Conservation (phyloP, 306 rosid genomes). For the Lathyrus sativus region DNA sequence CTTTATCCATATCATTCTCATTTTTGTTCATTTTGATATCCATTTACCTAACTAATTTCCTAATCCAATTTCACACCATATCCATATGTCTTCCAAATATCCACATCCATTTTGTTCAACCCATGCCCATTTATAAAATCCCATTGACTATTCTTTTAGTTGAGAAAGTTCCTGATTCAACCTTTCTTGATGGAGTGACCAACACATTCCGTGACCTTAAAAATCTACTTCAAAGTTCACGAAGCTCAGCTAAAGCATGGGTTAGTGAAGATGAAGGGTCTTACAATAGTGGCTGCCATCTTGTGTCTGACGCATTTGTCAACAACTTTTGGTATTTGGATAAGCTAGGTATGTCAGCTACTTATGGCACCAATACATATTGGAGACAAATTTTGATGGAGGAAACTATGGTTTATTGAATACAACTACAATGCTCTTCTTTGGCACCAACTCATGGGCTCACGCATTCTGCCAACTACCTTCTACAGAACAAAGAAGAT, state of each 20-base stretch:
- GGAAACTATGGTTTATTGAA: slow-evolving; percentile 90
- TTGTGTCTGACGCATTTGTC: slow-evolving; percentile 78
- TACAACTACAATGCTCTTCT: slow-evolving; percentile 81
- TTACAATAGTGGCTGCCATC: slow-evolving; percentile 82
- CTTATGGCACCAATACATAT: too few species aligned
- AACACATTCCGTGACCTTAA: slow-evolving; percentile 62
- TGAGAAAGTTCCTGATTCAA: slow-evolving; percentile 66
- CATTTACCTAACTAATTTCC: too few species aligned
- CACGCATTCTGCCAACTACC: slow-evolving; percentile 60
- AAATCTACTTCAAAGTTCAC: slow-evolving; percentile 49
- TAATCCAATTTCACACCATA: too few species aligned
- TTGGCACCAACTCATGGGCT: slow-evolving; percentile 90
- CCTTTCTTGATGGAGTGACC: slow-evolving; percentile 61
- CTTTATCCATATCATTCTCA: too few species aligned
- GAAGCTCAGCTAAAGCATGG: slow-evolving; percentile 68
- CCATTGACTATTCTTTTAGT: too few species aligned
- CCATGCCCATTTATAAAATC: too few species aligned
- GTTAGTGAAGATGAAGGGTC: slow-evolving; percentile 98
- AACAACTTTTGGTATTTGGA: slow-evolving; percentile 86
- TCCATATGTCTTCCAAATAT: too few species aligned
- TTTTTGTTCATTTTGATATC: too few species aligned
- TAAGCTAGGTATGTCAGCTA: too few species aligned
- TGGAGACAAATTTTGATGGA: slow-evolving; percentile 92
- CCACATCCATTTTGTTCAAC: too few species aligned
- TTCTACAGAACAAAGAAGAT: slow-evolving; percentile 65